Percentiles rank a stretch among this genome's conserved stretches.
These are phyloP conservation scores for Prunus dulcis DNA, from an alignment of 306 rosid species.

Conservation along the genomic window DNA sequence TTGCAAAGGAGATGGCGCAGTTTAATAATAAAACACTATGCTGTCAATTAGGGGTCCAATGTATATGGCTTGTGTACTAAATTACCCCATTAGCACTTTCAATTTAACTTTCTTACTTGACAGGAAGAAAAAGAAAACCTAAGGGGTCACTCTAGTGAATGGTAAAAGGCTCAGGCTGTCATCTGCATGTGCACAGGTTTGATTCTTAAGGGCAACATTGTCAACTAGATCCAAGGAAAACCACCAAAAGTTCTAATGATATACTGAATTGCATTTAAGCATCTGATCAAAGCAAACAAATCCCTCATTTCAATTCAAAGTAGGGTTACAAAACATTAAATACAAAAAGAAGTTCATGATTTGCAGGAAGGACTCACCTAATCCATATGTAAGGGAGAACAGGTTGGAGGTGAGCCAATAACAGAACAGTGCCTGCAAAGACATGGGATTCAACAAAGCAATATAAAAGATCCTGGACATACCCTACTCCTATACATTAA, in stretches of 20 bases:
- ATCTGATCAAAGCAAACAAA: not conserved
- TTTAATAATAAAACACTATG: too few species aligned
- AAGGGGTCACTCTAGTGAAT: not conserved
- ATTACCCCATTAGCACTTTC: not conserved
- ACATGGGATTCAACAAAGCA: conserved; percentile 1
- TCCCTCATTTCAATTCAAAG: not conserved
- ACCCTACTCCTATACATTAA: not conserved
- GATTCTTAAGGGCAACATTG: not conserved
- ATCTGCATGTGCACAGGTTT: not conserved
- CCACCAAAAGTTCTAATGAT: not conserved
- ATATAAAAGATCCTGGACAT: not conserved
- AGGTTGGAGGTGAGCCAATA: conserved; percentile 88
- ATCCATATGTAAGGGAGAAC: conserved; percentile 69
- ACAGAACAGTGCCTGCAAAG: conserved; percentile 87
- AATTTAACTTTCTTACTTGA: not conserved
- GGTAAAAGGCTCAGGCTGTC: not conserved
- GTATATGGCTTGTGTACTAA: too few species aligned
- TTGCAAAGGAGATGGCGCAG: not conserved
- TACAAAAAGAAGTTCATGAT: not conserved
- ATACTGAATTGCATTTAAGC: not conserved
- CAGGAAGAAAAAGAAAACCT: not conserved
- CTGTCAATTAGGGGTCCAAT: too few species aligned
- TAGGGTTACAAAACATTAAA: not conserved
- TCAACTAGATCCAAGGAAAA: not conserved
- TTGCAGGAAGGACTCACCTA: conserved; percentile 50